A percentile compares a stretch with the other conserved stretches of the same genome.
phyloP scores from a whole-genome alignment of 129 eudicot genomes.

The Glebionis coronaria region DNA sequence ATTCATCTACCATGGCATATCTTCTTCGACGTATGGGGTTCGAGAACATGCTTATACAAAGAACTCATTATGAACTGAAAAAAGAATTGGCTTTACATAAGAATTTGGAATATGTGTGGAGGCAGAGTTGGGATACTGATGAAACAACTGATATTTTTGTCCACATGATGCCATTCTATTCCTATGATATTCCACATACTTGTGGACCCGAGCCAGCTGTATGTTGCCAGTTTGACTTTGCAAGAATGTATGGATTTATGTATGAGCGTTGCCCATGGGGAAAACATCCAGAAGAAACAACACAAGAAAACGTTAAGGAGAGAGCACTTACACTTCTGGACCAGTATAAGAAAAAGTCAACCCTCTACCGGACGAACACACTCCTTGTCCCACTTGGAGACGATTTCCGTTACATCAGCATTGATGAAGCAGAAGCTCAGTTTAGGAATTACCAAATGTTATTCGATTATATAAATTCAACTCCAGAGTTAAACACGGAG shows the following conservation, averaged over 20 bases:
- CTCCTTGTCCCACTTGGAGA: constrained; percentile 97
- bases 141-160: constrained; percentile 97
- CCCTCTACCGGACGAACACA: constrained; percentile 88
- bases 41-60: constrained; percentile 98
- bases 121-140: constrained; percentile 91
- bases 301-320: constrained; percentile 77
- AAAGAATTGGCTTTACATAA: constrained; percentile 80
- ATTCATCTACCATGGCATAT: constrained; percentile 97
- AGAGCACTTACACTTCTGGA: constrained; percentile 77
- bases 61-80: constrained; percentile 96
- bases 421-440: constrained; percentile 99
- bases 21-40: constrained; percentile 99
- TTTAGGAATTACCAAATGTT: constrained; percentile 90
- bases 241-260: constrained; percentile 80
- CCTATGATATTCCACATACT: constrained; percentile 94
- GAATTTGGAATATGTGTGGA: constrained; percentile 88
- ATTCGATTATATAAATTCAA: constrained; percentile 84
- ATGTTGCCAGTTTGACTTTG: constrained; percentile 98
- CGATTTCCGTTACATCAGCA: constrained; percentile 88
- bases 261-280: constrained; percentile 98
- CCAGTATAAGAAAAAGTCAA: constrained; percentile 92
- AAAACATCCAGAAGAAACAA: constrained; percentile 85
- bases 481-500: constrained; percentile 82
- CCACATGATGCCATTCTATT: constrained; percentile 99
- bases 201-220: constrained; percentile 99